Evolutionary conservation across 768 basidiomycete species (phyloP).

Genomic region (Russula vinacea): DNA sequence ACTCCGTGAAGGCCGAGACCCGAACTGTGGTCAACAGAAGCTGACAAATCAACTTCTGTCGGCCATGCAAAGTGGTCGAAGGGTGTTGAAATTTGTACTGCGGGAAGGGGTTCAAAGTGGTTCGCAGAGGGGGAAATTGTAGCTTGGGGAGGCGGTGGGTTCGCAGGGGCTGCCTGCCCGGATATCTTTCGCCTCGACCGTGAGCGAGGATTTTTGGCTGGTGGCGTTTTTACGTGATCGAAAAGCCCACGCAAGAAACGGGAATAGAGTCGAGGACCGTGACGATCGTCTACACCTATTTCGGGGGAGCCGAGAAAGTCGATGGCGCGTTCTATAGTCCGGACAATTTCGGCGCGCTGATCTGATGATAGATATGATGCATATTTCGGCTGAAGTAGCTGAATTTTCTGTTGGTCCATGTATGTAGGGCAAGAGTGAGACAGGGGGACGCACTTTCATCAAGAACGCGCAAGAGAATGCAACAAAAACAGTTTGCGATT

Average conservation of each 20-base stretch:
- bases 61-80: constrained; percentile 27
- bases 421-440: neutral
- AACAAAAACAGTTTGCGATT: constrained; percentile 36
- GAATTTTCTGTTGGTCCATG: neutral
- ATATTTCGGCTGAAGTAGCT: constrained; percentile 36
- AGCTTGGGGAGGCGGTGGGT: neutral
- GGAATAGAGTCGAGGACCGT: constrained; percentile 36
- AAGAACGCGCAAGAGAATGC: constrained; percentile 37
- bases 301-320: constrained; percentile 34
- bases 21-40: neutral
- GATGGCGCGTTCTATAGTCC: constrained; percentile 31
- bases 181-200: constrained; percentile 8
- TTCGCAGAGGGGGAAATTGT: neutral
- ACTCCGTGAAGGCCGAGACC: constrained; percentile 15
- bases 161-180: neutral
- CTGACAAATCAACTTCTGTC: constrained; percentile 1
- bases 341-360: constrained; percentile 32
- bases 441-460: constrained; percentile 30
- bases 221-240: constrained; percentile 21
- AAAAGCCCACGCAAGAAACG: constrained; percentile 36
- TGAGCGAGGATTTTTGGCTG: neutral
- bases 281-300: constrained; percentile 37
- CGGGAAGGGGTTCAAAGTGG: constrained; percentile 29
- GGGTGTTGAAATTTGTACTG: constrained; percentile 8
- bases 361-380: constrained; percentile 31